A percentile compares a stretch with the other conserved stretches of the same genome.
Evolutionary conservation across 108 stramenopile species (phyloP).

Genomic region (Stephanodiscus minutulus): DNA sequence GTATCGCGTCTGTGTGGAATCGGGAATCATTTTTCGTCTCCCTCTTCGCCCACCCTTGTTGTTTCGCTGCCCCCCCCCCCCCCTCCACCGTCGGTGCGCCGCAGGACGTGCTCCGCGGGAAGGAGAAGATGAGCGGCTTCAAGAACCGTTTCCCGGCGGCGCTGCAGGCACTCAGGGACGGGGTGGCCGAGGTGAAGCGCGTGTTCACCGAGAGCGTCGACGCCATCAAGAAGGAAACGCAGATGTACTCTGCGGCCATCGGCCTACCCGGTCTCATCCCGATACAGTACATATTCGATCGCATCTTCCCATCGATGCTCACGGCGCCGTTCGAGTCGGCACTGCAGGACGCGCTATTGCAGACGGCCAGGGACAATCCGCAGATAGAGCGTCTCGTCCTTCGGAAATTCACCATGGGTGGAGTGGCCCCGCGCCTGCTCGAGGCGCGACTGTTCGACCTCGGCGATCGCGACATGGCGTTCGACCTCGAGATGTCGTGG

Average conservation of each 20-base stretch:
- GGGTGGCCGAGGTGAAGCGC: slow-evolving; percentile 43
- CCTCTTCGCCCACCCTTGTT: neutral
- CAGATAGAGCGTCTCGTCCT: slow-evolving; percentile 46
- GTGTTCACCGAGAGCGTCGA: slow-evolving; percentile 59
- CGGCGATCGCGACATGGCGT: slow-evolving; percentile 47
- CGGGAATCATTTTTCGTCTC: too few relatives aligned
- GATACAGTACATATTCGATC: slow-evolving; percentile 59
- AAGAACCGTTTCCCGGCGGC: slow-evolving; percentile 51
- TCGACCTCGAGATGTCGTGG: slow-evolving; percentile 50
- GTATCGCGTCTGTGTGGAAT: too few relatives aligned
- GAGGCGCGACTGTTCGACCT: slow-evolving; percentile 59
- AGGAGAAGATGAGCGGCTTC: slow-evolving; percentile 44
- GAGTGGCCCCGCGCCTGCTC: slow-evolving; percentile 37
- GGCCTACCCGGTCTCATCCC: slow-evolving; percentile 54
- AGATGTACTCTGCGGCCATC: slow-evolving; percentile 44
- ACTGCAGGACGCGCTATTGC: slow-evolving; percentile 35
- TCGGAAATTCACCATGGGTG: slow-evolving; percentile 46
- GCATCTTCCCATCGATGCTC: slow-evolving; percentile 50
- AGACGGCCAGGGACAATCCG: slow-evolving; percentile 39
- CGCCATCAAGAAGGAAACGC: slow-evolving; percentile 56
- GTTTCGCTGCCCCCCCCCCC: neutral
- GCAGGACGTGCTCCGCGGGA: slow-evolving; percentile 43
- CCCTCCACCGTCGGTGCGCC: neutral
- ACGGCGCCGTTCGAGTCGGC: slow-evolving; percentile 44
- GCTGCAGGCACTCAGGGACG: slow-evolving; percentile 45